A percentile compares a stretch with the other conserved stretches of the same genome.
Conservation (phyloP, 345 rosid species). For the Brassica rapa region DNA sequence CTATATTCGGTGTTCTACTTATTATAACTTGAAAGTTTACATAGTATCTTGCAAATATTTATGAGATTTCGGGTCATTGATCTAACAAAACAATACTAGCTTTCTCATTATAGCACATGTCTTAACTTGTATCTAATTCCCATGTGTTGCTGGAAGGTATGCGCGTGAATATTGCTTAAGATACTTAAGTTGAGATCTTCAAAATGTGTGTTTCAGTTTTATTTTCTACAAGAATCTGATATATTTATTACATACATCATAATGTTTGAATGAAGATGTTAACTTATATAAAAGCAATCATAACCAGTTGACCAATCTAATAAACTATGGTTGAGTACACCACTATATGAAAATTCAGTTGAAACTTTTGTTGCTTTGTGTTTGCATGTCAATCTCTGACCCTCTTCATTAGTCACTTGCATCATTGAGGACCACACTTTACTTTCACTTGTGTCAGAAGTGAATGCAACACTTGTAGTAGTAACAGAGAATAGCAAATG, state of each 20-base stretch:
- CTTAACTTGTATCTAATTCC: background rate
- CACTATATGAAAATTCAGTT: background rate
- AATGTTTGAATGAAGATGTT: background rate
- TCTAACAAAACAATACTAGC: background rate
- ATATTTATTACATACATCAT: background rate
- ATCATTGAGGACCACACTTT: background rate
- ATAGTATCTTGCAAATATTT: background rate
- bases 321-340: background rate
- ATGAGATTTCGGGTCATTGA: background rate
- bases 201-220: background rate
- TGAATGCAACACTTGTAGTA: background rate
- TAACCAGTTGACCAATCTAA: background rate
- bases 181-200: background rate
- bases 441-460: background rate
- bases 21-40: background rate
- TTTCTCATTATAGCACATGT: constrained; percentile 1
- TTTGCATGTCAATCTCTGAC: constrained; percentile 4
- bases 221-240: background rate
- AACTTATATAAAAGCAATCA: background rate
- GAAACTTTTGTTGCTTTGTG: background rate
- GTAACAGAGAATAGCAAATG: background rate
- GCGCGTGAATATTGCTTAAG: background rate
- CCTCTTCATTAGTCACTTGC: background rate
- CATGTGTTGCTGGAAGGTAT: background rate
- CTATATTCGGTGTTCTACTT: constrained; percentile 9